Percentiles rank a stretch among this genome's conserved stretches.
Evolutionary conservation across 805 yeast species (phyloP).

Genomic region (Candida caryicola): DNA sequence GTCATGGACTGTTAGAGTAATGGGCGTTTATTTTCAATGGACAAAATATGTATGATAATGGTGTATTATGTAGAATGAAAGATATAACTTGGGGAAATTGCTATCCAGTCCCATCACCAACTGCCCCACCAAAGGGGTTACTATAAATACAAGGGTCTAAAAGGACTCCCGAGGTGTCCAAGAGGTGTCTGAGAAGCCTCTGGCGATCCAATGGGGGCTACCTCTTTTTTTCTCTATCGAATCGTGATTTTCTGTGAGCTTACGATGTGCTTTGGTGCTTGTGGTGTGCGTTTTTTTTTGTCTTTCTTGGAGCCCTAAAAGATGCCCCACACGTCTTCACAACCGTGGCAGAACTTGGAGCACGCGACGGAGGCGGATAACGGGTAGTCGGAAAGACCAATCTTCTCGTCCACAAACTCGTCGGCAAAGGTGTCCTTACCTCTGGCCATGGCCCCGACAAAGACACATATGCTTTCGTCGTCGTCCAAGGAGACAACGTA

Average conservation of each 20-base stretch:
- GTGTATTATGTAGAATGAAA: conserved; percentile 1
- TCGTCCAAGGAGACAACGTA: conserved; percentile 75
- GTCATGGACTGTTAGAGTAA: conserved; percentile 39
- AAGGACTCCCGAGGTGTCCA: no score
- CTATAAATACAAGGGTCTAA: no score
- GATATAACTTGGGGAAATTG: no score
- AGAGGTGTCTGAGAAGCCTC: no score
- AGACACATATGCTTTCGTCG: conserved; percentile 94
- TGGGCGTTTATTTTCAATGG: neutral
- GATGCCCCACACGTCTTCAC: conserved; percentile 97
- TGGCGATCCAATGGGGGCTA: no score
- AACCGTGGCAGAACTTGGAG: conserved; percentile 96
- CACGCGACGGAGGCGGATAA: conserved; percentile 97
- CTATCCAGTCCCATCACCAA: no score
- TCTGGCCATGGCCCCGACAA: conserved; percentile 99
- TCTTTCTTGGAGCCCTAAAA: no score
- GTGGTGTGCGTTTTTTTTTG: no score
- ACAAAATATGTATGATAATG: neutral
- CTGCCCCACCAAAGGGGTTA: no score
- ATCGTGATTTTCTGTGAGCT: no score
- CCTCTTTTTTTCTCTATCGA: no score
- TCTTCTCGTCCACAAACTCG: conserved; percentile 93
- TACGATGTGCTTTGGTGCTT: no score
- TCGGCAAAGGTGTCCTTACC: conserved; percentile 98
- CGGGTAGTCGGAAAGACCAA: conserved; percentile 93